Conservation (phyloP, 257 asterid genomes). For the Forsythia viridissima region DNA sequence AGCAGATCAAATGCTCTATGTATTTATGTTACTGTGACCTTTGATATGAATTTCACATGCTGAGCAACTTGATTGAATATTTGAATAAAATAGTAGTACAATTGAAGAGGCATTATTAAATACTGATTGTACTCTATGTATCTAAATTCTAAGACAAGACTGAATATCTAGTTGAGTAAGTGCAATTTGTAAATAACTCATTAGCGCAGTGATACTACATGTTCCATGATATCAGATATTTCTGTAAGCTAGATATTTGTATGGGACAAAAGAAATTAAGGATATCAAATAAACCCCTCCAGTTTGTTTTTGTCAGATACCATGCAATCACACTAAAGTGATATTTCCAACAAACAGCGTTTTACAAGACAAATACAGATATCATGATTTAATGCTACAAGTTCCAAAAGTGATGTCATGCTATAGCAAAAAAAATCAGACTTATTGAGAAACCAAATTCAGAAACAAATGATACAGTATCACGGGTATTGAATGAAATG, state of each 20-base stretch:
- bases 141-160: neutral
- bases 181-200: neutral
- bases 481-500: neutral
- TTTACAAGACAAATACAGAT: conserved; percentile 1
- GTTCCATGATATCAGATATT: neutral
- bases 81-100: neutral
- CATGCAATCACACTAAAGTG: neutral
- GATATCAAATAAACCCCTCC: neutral
- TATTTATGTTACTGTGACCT: neutral
- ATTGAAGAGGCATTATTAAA: neutral
- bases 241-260: neutral
- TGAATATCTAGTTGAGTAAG: neutral
- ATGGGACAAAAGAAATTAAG: neutral
- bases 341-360: conserved; percentile 3
- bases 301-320: neutral
- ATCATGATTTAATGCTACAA: neutral
- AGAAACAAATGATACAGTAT: conserved; percentile 2
- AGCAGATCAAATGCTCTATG: conserved; percentile 5
- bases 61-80: neutral
- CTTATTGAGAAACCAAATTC: neutral
- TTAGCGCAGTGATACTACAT: neutral
- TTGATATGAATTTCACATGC: neutral
- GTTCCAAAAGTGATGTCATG: conserved; percentile 8
- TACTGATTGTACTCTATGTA: neutral
- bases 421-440: neutral